phyloP scores from a whole-genome alignment of 371 early-diverging fungal genomes.

The Haplosporangium sp. region DNA sequence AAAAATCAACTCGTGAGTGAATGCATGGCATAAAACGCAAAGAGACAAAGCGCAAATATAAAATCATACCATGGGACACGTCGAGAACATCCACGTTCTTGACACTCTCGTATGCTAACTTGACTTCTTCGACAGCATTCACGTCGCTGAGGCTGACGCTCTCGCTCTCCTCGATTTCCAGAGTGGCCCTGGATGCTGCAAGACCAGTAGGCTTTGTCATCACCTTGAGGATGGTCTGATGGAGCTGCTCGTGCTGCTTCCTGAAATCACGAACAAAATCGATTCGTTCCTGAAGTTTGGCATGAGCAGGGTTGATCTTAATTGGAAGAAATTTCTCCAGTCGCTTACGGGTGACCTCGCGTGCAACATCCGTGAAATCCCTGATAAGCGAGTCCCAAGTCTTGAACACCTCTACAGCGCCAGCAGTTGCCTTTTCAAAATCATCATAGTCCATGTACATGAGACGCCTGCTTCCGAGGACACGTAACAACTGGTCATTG shows the following conservation, averaged over 20 bases:
- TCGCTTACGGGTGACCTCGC: constrained; percentile 94
- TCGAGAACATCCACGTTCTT: constrained; percentile 96
- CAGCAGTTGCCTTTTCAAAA: constrained; percentile 85
- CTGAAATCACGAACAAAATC: constrained; percentile 91
- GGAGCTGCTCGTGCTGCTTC: constrained; percentile 95
- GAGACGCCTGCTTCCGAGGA: constrained; percentile 88
- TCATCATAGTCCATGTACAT: constrained; percentile 93
- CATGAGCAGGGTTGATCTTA: constrained; percentile 93
- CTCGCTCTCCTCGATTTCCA: constrained; percentile 66
- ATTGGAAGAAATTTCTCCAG: constrained; percentile 95
- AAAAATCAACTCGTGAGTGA: not conserved
- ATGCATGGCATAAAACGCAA: constrained; percentile 4
- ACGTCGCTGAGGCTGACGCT: constrained; percentile 73
- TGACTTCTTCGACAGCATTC: constrained; percentile 91
- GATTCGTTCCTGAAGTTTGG: constrained; percentile 93
- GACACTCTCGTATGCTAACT: constrained; percentile 91
- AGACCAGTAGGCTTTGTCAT: constrained; percentile 80
- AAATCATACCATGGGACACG: constrained; percentile 75
- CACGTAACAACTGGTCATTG: constrained; percentile 90
- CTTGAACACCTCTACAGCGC: constrained; percentile 89
- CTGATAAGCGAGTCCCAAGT: constrained; percentile 97
- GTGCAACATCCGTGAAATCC: constrained; percentile 94
- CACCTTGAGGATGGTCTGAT: constrained; percentile 93
- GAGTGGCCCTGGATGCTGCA: constrained; percentile 62
- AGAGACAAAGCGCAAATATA: not conserved